Evolutionary conservation across 306 rosid genomes (phyloP), one percentile per base, ranked within the genome.

Genomic region (Quercus parvula): DNA sequence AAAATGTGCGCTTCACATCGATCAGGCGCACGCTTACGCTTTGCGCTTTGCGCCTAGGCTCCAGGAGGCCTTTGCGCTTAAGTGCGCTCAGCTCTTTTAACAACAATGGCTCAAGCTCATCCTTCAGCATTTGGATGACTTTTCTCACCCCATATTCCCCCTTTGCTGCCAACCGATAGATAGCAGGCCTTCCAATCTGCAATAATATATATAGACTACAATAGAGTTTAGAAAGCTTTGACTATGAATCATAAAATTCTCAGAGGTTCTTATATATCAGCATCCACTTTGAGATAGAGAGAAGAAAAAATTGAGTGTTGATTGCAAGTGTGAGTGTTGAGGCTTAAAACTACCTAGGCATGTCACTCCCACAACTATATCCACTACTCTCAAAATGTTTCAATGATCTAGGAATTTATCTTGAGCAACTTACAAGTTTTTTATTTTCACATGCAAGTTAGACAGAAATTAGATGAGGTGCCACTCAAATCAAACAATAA

Each of bases 131-230:
- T 74, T 89, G 84, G 35, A 89, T 38, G 27, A 84, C 90, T 46
- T 54, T 74, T 81, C 81, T 85, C 44, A 84, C 92, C 3, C 95
- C 95, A 20, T 14, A 24, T 71, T 87, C 89, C 28, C 95, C 92
- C 61, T 49, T 83, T 75, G 87, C 87, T 20, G 92, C 89, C 10
- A 89, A 84, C 49, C 92, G 87, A 41, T 52, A 85, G 51, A 67
- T 3, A 67, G 35, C 52, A 67, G 72, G 52, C 49, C 72, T 67
- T 33, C 72, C 52, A 67, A 67, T 67, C 52, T 67, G 44, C 72
- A 67, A 33, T 5, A 67, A 33, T 1, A 35, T 35, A 19, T 35
- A 3, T 17, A 31, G n/a, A 5, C 5, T 3, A 19, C 19, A 35
- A 67, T 7, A 8, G 20, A 0, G 25, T 66, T 31, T 19, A 62